phyloP scores from a whole-genome alignment of 768 basidiomycete species.

The Solioccasus polychromus region DNA sequence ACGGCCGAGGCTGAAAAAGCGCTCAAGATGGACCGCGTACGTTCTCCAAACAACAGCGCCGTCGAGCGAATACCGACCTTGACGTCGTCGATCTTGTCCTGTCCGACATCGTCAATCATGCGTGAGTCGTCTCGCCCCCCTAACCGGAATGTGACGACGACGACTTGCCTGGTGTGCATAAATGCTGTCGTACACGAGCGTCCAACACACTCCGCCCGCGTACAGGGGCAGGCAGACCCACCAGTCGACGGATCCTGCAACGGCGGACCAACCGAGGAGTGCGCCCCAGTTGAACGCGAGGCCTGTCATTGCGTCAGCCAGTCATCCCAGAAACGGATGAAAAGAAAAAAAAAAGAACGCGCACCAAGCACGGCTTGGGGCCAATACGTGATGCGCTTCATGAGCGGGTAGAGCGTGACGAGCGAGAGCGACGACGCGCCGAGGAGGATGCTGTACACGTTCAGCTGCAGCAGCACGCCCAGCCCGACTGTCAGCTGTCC shows the following conservation, averaged over 20 bases:
- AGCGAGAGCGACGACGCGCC: constrained; percentile 89
- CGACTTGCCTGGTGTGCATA: constrained; percentile 88
- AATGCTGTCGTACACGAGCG: constrained; percentile 94
- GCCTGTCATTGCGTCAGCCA: constrained; percentile 44
- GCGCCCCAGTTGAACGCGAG: constrained; percentile 98
- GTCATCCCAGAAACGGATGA: too few species aligned
- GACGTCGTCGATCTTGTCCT: constrained; percentile 94
- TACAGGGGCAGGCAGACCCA: constrained; percentile 82
- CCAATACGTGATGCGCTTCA: constrained; percentile 98
- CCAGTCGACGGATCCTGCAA: constrained; percentile 81
- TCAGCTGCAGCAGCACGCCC: constrained; percentile 83
- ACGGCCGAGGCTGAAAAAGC: constrained; percentile 72
- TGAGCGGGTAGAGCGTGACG: constrained; percentile 88
- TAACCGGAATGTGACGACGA: too few species aligned
- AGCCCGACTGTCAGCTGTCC: constrained; percentile 80
- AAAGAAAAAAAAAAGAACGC: too few species aligned
- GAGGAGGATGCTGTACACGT: constrained; percentile 92
- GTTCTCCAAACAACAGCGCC: constrained; percentile 82
- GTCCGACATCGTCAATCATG: neutral
- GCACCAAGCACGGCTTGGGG: constrained; percentile 92
- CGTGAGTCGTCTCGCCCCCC: too few species aligned
- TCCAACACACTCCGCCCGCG: constrained; percentile 88
- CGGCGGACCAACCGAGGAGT: constrained; percentile 93
- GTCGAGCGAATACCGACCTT: constrained; percentile 89
- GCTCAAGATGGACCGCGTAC: constrained; percentile 71